A percentile compares a stretch with the other conserved stretches of the same genome.
phyloP scores from a whole-genome alignment of 345 rosid species.

The Salix arbutifolia region DNA sequence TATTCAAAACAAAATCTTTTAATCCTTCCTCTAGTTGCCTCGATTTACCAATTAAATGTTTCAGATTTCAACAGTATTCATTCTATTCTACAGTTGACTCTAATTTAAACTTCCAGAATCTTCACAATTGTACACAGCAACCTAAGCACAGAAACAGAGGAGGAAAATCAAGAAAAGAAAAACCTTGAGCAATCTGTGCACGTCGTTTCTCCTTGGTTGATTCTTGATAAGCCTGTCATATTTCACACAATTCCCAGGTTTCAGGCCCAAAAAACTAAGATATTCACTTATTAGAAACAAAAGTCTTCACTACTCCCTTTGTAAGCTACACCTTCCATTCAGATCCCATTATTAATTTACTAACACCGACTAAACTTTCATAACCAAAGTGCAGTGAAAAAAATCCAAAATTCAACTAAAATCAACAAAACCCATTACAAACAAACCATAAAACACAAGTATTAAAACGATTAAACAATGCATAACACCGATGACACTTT shows the following conservation, averaged over 20 bases:
- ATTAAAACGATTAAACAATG: background rate
- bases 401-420: background rate
- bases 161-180: background rate
- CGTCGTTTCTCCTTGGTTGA: constrained; percentile 92
- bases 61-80: background rate
- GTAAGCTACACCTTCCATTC: background rate
- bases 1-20: too few species aligned
- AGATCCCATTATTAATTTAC: background rate
- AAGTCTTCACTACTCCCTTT: background rate
- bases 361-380: background rate
- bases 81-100: background rate
- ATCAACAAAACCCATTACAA: background rate
- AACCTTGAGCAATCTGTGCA: constrained; percentile 96
- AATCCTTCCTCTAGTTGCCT: background rate
- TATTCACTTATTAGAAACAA: background rate
- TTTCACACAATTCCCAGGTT: background rate
- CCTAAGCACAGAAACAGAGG: background rate
- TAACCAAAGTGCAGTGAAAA: background rate
- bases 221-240: constrained; percentile 77
- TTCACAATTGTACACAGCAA: background rate
- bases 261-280: background rate
- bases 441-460: background rate
- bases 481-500: background rate
- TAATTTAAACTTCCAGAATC: background rate
- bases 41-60: background rate